Evolutionary conservation across 768 basidiomycete genomes (phyloP).

Genomic region (Steccherinum ochraceum): DNA sequence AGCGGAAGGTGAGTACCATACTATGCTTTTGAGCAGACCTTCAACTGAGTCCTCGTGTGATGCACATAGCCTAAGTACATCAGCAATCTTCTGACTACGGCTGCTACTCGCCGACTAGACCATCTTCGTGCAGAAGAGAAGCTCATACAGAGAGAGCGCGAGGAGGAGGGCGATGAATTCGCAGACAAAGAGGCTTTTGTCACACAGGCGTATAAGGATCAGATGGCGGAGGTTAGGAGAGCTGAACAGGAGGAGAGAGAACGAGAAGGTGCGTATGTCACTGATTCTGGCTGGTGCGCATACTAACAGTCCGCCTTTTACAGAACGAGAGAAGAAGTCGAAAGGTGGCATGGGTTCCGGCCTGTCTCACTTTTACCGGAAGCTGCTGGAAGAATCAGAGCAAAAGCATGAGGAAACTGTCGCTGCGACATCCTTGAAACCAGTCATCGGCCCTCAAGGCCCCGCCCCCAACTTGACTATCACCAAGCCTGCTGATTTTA

Average conservation of each 20-base stretch:
- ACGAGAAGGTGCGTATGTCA: slow-evolving; percentile 67
- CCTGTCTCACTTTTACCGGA: slow-evolving; percentile 82
- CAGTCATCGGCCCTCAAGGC: slow-evolving; percentile 56
- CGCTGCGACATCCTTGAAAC: slow-evolving; percentile 56
- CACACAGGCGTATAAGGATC: slow-evolving; percentile 94
- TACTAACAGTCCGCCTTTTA: background rate
- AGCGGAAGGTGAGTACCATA: slow-evolving; percentile 59
- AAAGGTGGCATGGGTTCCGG: slow-evolving; percentile 56
- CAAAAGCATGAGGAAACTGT: slow-evolving; percentile 83
- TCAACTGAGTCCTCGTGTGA: slow-evolving; percentile 10
- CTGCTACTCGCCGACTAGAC: slow-evolving; percentile 85
- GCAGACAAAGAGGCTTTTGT: slow-evolving; percentile 96
- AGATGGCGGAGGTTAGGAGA: slow-evolving; percentile 84
- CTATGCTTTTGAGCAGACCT: slow-evolving; percentile 4
- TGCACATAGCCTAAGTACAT: slow-evolving; percentile 86
- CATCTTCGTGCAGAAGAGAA: slow-evolving; percentile 94
- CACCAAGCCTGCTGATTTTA: slow-evolving; percentile 60
- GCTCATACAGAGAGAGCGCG: slow-evolving; percentile 90
- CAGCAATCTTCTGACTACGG: slow-evolving; percentile 64
- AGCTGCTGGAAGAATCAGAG: slow-evolving; percentile 72
- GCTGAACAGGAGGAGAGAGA: slow-evolving; percentile 91
- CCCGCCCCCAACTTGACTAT: slow-evolving; percentile 67
- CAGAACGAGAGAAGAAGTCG: slow-evolving; percentile 53
- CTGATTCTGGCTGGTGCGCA: background rate
- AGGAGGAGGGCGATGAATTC: slow-evolving; percentile 90